Percentiles rank a stretch among this genome's conserved stretches.
These are phyloP conservation scores for Fusarium sp. DNA, from an alignment of 2,329 filamentous ascomycete species.

Conservation along the genomic window DNA sequence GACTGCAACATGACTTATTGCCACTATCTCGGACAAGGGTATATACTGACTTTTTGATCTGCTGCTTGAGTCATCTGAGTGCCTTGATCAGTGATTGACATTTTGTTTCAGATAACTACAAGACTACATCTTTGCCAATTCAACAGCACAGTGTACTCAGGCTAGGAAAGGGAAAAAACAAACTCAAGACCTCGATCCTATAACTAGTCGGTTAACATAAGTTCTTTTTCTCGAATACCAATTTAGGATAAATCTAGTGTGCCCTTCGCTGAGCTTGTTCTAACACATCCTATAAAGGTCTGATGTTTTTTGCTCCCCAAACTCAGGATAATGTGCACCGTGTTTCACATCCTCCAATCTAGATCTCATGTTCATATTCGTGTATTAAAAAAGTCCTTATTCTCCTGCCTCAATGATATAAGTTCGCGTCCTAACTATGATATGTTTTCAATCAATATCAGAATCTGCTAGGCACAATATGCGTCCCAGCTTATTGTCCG, in stretches of 20 bases:
- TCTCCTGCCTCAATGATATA: background rate
- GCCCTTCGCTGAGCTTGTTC: background rate
- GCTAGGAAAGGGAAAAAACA: background rate
- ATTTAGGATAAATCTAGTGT: background rate
- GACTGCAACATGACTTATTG: constrained; percentile 15
- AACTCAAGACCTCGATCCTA: background rate
- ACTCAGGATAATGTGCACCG: background rate
- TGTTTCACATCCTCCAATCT: background rate
- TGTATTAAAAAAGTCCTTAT: background rate
- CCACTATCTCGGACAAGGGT: constrained; percentile 27
- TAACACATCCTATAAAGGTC: background rate
- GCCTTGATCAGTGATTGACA: background rate
- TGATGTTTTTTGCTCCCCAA: background rate
- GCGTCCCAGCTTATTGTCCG: background rate
- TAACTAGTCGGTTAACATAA: background rate
- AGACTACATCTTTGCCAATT: background rate
- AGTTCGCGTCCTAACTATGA: background rate
- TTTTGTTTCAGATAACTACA: background rate
- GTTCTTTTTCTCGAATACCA: background rate
- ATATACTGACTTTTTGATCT: background rate
- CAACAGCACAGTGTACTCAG: background rate
- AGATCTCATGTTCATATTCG: background rate
- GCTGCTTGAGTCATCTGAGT: constrained; percentile 16
- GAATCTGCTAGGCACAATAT: background rate
- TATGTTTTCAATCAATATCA: background rate